Conservation (phyloP, 805 yeast species). For the Saturnispora serradocipensis region DNA sequence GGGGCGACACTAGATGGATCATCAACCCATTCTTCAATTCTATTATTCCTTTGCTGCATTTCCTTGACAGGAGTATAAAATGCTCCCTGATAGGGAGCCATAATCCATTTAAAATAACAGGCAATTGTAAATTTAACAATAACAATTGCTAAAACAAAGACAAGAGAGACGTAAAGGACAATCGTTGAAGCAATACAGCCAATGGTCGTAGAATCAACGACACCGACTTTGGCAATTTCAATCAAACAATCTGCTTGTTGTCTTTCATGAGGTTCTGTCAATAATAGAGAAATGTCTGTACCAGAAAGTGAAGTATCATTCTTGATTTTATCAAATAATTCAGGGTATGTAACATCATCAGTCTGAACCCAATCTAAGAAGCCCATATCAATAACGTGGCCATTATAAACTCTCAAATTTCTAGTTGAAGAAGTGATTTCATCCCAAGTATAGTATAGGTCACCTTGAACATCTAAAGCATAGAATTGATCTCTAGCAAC, state of each 20-base stretch:
- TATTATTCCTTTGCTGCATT: conserved; percentile 53
- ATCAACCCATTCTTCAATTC: conserved; percentile 82
- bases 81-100: conserved; percentile 78
- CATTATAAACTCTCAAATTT: conserved; percentile 80
- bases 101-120: conserved; percentile 78
- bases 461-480: conserved; percentile 49
- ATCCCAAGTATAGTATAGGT: conserved; percentile 85
- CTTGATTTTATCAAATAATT: conserved; percentile 54
- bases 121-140: conserved; percentile 74
- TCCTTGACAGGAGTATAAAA: conserved; percentile 41
- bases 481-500: conserved; percentile 64
- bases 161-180: conserved; percentile 71
- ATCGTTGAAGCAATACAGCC: conserved; percentile 91
- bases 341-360: conserved; percentile 66
- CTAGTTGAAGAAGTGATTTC: conserved; percentile 61
- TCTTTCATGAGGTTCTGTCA: conserved; percentile 58
- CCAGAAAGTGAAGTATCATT: conserved; percentile 53
- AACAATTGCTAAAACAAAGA: conserved; percentile 77
- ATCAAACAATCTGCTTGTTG: conserved; percentile 71
- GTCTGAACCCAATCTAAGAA: conserved; percentile 66
- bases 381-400: conserved; percentile 76
- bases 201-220: conserved; percentile 76
- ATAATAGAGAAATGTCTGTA: conserved; percentile 68
- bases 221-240: conserved; percentile 84
- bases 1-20: conserved; percentile 45